These are phyloP conservation scores for Trichoderma oligosporum DNA, from an alignment of 2,329 filamentous ascomycete genomes.

Conservation along the genomic window DNA sequence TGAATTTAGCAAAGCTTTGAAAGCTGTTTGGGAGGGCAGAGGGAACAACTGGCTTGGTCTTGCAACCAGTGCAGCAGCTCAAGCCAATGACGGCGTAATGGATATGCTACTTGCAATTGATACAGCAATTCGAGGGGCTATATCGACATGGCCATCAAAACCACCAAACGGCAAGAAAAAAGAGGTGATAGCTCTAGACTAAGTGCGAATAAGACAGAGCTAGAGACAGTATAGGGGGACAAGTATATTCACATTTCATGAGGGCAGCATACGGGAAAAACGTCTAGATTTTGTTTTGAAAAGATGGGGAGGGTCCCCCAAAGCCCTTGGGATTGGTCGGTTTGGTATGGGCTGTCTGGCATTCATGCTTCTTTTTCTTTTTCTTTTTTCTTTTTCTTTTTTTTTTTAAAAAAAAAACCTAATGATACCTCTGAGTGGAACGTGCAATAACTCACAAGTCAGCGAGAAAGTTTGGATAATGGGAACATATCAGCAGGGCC, in stretches of 20 bases:
- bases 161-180: not conserved
- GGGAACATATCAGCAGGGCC: not conserved
- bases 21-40: constrained; percentile 43
- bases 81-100: constrained; percentile 38
- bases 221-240: not conserved
- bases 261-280: not conserved
- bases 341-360: not conserved
- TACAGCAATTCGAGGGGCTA: constrained; percentile 40
- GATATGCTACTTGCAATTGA: constrained; percentile 48
- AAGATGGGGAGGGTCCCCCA: not conserved
- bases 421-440: constrained; percentile 31
- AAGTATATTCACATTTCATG: not conserved
- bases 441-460: not conserved
- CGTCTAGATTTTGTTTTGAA: not conserved
- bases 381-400: not conserved
- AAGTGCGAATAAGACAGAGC: not conserved
- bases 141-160: constrained; percentile 9
- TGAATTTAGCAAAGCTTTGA: constrained; percentile 39
- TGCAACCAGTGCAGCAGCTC: constrained; percentile 44
- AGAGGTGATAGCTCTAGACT: constrained; percentile 1
- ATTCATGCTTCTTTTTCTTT: not conserved
- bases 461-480: constrained; percentile 14
- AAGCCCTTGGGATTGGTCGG: not conserved
- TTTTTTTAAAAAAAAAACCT: constrained; percentile 9
- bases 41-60: constrained; percentile 49